phyloP scores from a whole-genome alignment of 495 filamentous ascomycete species.

The Penicillium malachiteum region DNA sequence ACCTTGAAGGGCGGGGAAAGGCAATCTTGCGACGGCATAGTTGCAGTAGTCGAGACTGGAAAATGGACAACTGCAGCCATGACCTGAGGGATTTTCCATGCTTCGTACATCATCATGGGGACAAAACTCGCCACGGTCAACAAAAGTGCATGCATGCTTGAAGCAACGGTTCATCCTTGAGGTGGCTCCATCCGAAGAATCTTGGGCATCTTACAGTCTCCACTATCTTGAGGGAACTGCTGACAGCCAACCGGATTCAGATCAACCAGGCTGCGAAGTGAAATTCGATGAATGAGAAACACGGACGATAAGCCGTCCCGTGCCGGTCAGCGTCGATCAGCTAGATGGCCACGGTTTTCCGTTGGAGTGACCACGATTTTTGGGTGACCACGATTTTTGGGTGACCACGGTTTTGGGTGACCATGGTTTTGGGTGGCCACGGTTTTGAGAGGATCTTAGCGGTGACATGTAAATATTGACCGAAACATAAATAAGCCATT shows the following conservation, averaged over 20 bases:
- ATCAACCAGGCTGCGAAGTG: constrained; percentile 29
- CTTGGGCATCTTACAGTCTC: constrained; percentile 39
- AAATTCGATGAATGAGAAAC: constrained; percentile 31
- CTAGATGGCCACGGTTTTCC: constrained; percentile 24
- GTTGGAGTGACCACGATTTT: neutral
- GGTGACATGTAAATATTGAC: constrained; percentile 30
- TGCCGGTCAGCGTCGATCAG: constrained; percentile 39
- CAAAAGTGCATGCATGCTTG: constrained; percentile 43
- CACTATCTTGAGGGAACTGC: constrained; percentile 31
- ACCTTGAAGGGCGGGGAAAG: constrained; percentile 35
- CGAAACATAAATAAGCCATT: constrained; percentile 50
- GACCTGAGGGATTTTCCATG: constrained; percentile 46
- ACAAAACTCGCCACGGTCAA: constrained; percentile 37
- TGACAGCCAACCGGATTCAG: constrained; percentile 38
- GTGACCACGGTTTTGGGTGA: constrained; percentile 17
- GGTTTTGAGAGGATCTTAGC: constrained; percentile 11
- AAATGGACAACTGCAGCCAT: constrained; percentile 25
- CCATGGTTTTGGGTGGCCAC: constrained; percentile 1
- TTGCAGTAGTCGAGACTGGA: constrained; percentile 36
- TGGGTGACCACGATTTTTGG: neutral
- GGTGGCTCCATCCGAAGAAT: constrained; percentile 33
- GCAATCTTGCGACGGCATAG: constrained; percentile 30
- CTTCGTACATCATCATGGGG: constrained; percentile 28
- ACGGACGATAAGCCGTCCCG: constrained; percentile 42
- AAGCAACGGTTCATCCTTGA: constrained; percentile 38